Evolutionary conservation across 192 early-diverging fungal genomes (phyloP).

Genomic region (Coemansia sp.): DNA sequence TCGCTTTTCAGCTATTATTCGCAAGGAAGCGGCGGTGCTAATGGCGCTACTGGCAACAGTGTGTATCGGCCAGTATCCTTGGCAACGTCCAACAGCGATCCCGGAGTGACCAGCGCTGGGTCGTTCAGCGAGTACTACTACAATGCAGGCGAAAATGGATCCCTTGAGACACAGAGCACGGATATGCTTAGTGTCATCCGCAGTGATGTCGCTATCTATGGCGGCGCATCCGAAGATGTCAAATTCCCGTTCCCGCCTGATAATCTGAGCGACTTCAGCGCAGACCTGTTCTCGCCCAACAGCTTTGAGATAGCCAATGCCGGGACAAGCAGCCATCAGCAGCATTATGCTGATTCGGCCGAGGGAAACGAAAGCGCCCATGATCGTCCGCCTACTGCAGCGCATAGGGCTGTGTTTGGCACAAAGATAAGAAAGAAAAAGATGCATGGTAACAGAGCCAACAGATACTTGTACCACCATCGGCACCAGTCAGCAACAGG

Average conservation of each 20-base stretch:
- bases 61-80: constrained; percentile 4
- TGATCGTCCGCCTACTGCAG: not conserved
- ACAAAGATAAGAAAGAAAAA: constrained; percentile 1
- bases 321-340: not conserved
- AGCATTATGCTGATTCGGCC: not conserved
- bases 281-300: constrained; percentile 16
- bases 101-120: constrained; percentile 28
- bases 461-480: not conserved
- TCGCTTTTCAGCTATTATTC: constrained; percentile 23
- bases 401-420: not conserved
- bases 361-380: not conserved
- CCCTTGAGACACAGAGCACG: constrained; percentile 8
- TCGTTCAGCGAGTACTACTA: constrained; percentile 38
- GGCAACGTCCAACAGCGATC: constrained; percentile 15
- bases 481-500: constrained; percentile 5
- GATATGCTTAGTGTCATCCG: constrained; percentile 41
- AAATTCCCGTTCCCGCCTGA: constrained; percentile 51
- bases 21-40: not conserved
- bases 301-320: constrained; percentile 10
- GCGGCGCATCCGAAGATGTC: constrained; percentile 41
- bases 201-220: constrained; percentile 46
- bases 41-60: not conserved
- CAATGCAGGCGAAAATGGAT: constrained; percentile 4
- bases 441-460: not conserved
- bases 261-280: constrained; percentile 49